Evolutionary conservation across 2,329 filamentous ascomycete genomes (phyloP).

Genomic region (Epichloe aotearoae): DNA sequence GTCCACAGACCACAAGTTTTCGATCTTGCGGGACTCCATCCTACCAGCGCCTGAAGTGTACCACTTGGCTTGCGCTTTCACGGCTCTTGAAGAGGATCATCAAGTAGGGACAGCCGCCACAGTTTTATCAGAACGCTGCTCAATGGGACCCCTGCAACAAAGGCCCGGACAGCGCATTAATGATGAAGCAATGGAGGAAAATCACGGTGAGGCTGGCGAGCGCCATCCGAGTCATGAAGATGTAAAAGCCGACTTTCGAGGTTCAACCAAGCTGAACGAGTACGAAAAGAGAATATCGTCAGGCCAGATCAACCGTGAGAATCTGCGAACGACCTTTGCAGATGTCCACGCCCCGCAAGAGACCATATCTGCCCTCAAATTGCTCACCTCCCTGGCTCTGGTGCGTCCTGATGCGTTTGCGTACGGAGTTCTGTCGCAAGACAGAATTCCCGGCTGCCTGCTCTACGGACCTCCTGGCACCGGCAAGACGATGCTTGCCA

Average conservation of each 20-base stretch:
- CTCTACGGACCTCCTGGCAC: constrained; percentile 81
- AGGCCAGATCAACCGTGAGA: constrained; percentile 68
- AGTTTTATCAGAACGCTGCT: constrained; percentile 18
- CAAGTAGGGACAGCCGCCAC: constrained; percentile 10
- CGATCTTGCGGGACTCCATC: constrained; percentile 21
- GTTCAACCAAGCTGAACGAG: constrained; percentile 43
- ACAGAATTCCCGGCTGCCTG: constrained; percentile 80
- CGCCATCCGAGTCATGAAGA: constrained; percentile 17
- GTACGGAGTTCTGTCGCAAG: constrained; percentile 83
- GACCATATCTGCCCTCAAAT: constrained; percentile 77
- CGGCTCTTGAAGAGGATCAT: constrained; percentile 11
- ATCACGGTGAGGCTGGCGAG: constrained; percentile 11
- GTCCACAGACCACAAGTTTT: constrained; percentile 13
- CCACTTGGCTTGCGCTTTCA: constrained; percentile 22
- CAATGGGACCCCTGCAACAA: constrained; percentile 20
- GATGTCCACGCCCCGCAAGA: constrained; percentile 74
- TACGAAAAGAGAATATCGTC: constrained; percentile 74
- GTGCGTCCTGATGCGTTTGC: constrained; percentile 86
- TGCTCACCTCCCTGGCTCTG: constrained; percentile 76
- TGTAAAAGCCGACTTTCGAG: constrained; percentile 14
- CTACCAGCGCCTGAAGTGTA: constrained; percentile 27
- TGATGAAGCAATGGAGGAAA: constrained; percentile 16
- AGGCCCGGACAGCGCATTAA: constrained; percentile 17
- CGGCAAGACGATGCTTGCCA: constrained; percentile 57
- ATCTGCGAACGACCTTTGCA: constrained; percentile 74